Base-by-base conservation (phyloP, 345 rosid genomes). In the Corchorus olitorius region DNA sequence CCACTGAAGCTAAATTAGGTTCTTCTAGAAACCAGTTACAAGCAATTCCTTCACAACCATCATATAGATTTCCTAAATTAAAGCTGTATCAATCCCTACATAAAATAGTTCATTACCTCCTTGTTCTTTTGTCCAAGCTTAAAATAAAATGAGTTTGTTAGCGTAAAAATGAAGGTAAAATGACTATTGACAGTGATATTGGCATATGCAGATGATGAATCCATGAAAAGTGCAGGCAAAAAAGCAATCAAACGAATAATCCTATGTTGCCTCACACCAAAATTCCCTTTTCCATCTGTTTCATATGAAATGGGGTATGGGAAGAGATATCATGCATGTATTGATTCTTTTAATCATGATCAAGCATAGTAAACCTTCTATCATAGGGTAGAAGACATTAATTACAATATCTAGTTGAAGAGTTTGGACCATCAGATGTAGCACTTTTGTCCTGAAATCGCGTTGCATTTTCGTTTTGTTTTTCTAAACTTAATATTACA, bases 1-100 rank as follows among this genome's bases (percentile, higher is more conserved):
- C 74, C 74, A 48, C 11, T 64, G 52, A 63, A 68, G 55, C n/a
- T 27, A 54, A 78, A 64, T 55, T 17, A 67, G 54, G 45, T 67
- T 63, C 63, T 69, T 37, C 54, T 5, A 62, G 15, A 67, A 67
- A 45, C 55, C 54, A 19, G 52, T 70, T 34, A 12, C 62, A 70
- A 53, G 34, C 49, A 10, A 39, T 0, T 39, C 49, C 50, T n/a
- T 3, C 3, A 50, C 43, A 50, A 15, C 6, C 13, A 50, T 50
- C 55, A 50, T 39, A 6, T 6, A 39, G 43, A 3, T 39, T 39
- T 2, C 43, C 43, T 39, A 66, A 66, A 20, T 3, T 45, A 46
- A 45, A 66, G 35, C 53, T 45, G 54, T 13, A 39, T 2, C 19
- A 61, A 14, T 45, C 65, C 41, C 43, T 19, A 20, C 6, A 66